Conservation (phyloP, 106 monocot genomes). For the Dendrobium nobile region DNA sequence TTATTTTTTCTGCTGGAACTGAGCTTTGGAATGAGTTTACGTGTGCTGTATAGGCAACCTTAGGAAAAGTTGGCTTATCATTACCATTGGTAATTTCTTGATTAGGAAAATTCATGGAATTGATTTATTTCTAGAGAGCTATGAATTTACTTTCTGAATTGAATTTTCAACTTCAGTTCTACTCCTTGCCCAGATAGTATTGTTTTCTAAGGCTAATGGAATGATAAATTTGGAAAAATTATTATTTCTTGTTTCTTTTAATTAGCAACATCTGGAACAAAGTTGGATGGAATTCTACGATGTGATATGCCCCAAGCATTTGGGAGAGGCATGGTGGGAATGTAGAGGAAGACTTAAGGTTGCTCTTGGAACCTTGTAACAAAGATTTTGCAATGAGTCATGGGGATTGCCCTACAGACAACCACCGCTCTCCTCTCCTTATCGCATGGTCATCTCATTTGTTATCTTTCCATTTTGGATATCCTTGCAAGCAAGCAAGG, state of each 20-base stretch:
- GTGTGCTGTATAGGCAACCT: background rate
- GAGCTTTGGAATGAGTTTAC: background rate
- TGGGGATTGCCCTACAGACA: too few relatives aligned
- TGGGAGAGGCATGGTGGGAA: too few relatives aligned
- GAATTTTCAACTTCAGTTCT: background rate
- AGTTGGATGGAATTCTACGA: background rate
- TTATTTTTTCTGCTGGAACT: background rate
- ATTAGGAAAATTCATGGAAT: background rate
- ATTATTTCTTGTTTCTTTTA: background rate
- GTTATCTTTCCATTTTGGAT: too few relatives aligned
- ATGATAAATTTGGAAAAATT: background rate
- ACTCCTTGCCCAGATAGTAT: background rate
- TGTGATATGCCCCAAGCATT: background rate
- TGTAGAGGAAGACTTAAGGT: too few relatives aligned
- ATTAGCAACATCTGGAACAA: background rate
- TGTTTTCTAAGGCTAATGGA: background rate
- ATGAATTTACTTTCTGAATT: background rate
- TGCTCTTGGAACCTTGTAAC: too few relatives aligned
- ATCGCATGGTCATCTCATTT: too few relatives aligned
- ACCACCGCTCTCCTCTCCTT: too few relatives aligned
- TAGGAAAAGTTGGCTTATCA: background rate
- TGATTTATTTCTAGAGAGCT: background rate
- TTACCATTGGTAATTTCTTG: background rate
- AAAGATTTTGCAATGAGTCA: too few relatives aligned
- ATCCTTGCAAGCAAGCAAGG: too few relatives aligned